These are phyloP conservation scores for Leccinum barrowsii DNA, from an alignment of 768 basidiomycete species.

Conservation along the genomic window DNA sequence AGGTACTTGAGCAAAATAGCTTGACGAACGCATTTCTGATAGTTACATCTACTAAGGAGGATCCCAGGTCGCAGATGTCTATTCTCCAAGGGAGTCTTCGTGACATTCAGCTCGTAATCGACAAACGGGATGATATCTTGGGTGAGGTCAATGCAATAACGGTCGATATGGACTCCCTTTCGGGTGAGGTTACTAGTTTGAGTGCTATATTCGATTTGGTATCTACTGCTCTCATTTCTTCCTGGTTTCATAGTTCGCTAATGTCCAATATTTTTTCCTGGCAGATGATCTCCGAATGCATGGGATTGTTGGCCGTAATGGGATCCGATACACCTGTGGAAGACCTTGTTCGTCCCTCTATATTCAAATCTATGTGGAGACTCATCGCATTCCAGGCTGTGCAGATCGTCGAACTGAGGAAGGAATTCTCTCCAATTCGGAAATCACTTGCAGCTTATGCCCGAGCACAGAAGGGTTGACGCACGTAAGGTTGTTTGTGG, in stretches of 20 bases:
- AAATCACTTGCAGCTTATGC: not conserved
- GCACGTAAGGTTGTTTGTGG: not conserved
- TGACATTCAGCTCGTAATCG: not conserved
- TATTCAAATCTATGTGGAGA: not conserved
- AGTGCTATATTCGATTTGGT: not conserved
- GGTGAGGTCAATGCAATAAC: not conserved
- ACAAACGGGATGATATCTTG: not conserved
- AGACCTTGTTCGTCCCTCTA: not conserved
- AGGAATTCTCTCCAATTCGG: not conserved
- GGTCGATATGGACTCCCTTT: not conserved
- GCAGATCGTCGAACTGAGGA: not conserved
- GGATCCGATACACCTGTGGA: not conserved
- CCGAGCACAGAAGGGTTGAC: not conserved
- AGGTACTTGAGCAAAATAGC: not conserved
- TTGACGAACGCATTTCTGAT: not conserved
- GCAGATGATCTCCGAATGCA: not conserved
- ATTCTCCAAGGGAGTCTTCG: not conserved
- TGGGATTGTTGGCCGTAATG: not conserved
- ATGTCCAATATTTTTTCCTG: not conserved
- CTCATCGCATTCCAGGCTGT: not conserved
- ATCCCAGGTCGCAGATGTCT: not conserved
- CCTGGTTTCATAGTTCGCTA: not conserved
- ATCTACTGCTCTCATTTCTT: not conserved
- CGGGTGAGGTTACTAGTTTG: not conserved
- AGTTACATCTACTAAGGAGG: not conserved